Evolutionary conservation across 257 asterid species (phyloP).

Genomic region (Fraxinus quadrangulata): DNA sequence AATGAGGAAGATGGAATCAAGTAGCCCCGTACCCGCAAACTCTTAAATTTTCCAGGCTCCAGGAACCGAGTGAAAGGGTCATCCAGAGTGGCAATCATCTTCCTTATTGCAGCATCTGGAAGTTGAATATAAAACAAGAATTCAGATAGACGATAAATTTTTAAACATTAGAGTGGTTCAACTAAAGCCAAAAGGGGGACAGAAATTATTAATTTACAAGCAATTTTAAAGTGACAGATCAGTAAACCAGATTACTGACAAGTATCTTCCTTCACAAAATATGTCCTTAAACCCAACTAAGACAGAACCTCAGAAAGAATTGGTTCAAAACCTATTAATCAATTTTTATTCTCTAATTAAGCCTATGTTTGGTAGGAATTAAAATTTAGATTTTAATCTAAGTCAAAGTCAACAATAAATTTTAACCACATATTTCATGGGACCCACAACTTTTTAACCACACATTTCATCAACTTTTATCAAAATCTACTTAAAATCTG

Average conservation of each 20-base stretch:
- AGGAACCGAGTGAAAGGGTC: slow-evolving; percentile 97
- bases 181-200: slow-evolving; percentile 6
- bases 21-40: slow-evolving; percentile 72
- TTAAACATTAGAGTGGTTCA: not conserved
- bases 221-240: slow-evolving; percentile 9
- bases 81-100: slow-evolving; percentile 90
- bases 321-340: not conserved
- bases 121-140: slow-evolving; percentile 23
- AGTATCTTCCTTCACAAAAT: not conserved
- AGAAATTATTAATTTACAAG: not conserved
- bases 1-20: slow-evolving; percentile 24
- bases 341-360: not conserved
- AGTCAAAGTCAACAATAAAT: no score
- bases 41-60: slow-evolving; percentile 90
- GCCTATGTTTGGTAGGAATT: no score
- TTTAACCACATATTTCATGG: no score
- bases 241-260: not conserved
- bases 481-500: no score
- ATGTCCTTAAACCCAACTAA: not conserved
- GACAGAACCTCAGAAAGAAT: slow-evolving; percentile 18
- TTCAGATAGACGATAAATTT: slow-evolving; percentile 7
- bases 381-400: no score
- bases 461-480: no score
- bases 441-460: no score
- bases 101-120: slow-evolving; percentile 84